Conservation (phyloP, 441 rosid species). For the Theobroma grandiflorum region DNA sequence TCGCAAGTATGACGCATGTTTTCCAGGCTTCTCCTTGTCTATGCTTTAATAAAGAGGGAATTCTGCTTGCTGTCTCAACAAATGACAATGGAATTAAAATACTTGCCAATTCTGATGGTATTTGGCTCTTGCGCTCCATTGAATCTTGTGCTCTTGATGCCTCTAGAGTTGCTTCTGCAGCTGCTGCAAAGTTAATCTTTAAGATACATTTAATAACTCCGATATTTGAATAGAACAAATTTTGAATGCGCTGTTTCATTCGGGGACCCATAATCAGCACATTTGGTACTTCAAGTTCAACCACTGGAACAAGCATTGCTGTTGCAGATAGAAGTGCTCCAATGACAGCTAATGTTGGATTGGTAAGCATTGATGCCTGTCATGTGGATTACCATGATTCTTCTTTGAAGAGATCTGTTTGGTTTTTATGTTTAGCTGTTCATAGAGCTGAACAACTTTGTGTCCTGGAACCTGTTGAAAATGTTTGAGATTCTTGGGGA, state of each 20-base stretch:
- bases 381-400: not conserved
- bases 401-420: constrained; percentile 24
- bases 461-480: not conserved
- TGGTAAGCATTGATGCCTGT: constrained; percentile 43
- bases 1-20: not conserved
- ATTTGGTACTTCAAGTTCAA: constrained; percentile 54
- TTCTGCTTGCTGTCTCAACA: constrained; percentile 50
- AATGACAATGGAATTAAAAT: constrained; percentile 52
- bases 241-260: constrained; percentile 22
- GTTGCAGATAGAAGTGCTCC: constrained; percentile 59
- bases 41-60: constrained; percentile 55
- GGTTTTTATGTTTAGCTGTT: constrained; percentile 6
- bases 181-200: constrained; percentile 50
- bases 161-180: constrained; percentile 53
- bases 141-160: constrained; percentile 59
- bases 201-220: constrained; percentile 4
- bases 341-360: constrained; percentile 49
- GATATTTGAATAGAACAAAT: constrained; percentile 2
- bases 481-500: not conserved
- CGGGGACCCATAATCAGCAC: constrained; percentile 51
- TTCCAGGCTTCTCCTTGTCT: constrained; percentile 55
- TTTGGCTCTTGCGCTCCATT: constrained; percentile 42
- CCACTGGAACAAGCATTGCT: constrained; percentile 50
- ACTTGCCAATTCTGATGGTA: constrained; percentile 49
- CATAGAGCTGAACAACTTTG: not conserved